phyloP scores from a whole-genome alignment of 805 yeast species.

The Kodamaea laetipori region DNA sequence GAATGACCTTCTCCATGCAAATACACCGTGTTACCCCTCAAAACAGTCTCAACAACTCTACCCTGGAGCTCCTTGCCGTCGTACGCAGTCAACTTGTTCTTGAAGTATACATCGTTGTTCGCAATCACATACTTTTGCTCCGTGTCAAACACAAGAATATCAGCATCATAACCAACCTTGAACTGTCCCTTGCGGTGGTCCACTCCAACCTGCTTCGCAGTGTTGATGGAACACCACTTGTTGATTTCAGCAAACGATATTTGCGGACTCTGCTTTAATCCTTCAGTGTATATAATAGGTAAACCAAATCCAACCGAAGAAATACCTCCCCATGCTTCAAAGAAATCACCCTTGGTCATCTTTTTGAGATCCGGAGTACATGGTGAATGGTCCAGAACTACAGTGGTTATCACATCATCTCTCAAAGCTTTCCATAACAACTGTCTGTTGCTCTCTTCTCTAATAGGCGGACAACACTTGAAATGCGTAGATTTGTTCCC shows the following conservation, averaged over 20 bases:
- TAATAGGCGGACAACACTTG: slow-evolving; percentile 95
- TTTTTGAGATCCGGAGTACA: slow-evolving; percentile 91
- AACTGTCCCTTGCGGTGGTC: slow-evolving; percentile 71
- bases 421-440: slow-evolving; percentile 78
- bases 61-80: slow-evolving; percentile 71
- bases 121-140: slow-evolving; percentile 48
- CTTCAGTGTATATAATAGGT: slow-evolving; percentile 79
- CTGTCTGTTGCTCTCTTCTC: slow-evolving; percentile 70
- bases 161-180: slow-evolving; percentile 82
- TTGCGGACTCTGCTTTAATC: slow-evolving; percentile 51
- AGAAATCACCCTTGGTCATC: slow-evolving; percentile 79
- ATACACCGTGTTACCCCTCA: slow-evolving; percentile 75
- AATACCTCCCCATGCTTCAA: slow-evolving; percentile 96
- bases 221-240: slow-evolving; percentile 78
- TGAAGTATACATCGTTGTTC: slow-evolving; percentile 65
- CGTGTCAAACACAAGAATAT: slow-evolving; percentile 80
- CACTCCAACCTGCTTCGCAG: slow-evolving; percentile 85
- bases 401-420: slow-evolving; percentile 69
- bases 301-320: slow-evolving; percentile 91
- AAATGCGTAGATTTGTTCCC: slow-evolving; percentile 77
- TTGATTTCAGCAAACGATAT: slow-evolving; percentile 63
- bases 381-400: slow-evolving; percentile 95
- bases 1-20: slow-evolving; percentile 49
- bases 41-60: slow-evolving; percentile 73
- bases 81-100: slow-evolving; percentile 88